Percentiles rank a stretch among this genome's conserved stretches.
Evolutionary conservation across 257 asterid species (phyloP).

Genomic region (Striga asiatica): DNA sequence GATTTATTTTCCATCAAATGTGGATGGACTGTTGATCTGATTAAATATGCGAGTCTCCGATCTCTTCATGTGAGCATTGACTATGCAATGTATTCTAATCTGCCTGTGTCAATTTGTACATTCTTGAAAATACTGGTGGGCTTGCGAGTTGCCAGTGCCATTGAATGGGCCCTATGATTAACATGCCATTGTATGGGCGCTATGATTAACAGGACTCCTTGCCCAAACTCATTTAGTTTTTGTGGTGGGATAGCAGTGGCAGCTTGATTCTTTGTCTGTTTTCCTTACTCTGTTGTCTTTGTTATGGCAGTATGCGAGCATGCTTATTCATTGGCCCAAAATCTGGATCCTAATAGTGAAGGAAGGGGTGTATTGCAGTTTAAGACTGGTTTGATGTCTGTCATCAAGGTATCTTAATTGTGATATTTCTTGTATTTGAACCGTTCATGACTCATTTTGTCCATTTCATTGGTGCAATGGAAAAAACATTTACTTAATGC

Average conservation of each 20-base stretch:
- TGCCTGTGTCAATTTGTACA: neutral
- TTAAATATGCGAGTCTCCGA: no score
- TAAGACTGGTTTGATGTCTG: conserved; percentile 97
- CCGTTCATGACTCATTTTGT: no score
- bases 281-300: conserved; percentile 10
- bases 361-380: conserved; percentile 99
- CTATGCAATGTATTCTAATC: neutral
- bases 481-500: no score
- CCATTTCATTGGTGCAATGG: no score
- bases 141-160: conserved; percentile 1
- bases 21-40: conserved; percentile 2
- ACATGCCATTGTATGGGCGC: no score
- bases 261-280: conserved; percentile 5
- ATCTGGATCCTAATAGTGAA: conserved; percentile 96
- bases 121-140: conserved; percentile 13
- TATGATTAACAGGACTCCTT: no score
- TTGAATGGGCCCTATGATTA: neutral
- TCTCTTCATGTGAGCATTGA: neutral
- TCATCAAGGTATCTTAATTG: conserved; percentile 69
- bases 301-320: conserved; percentile 81
- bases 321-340: conserved; percentile 94
- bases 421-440: neutral
- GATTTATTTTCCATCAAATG: conserved; percentile 6
- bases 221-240: no score
- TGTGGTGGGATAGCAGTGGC: neutral